Evolutionary conservation across 768 basidiomycete genomes (phyloP), one percentile per base, ranked within the genome.

Genomic region (Mrakia blollopis): DNA sequence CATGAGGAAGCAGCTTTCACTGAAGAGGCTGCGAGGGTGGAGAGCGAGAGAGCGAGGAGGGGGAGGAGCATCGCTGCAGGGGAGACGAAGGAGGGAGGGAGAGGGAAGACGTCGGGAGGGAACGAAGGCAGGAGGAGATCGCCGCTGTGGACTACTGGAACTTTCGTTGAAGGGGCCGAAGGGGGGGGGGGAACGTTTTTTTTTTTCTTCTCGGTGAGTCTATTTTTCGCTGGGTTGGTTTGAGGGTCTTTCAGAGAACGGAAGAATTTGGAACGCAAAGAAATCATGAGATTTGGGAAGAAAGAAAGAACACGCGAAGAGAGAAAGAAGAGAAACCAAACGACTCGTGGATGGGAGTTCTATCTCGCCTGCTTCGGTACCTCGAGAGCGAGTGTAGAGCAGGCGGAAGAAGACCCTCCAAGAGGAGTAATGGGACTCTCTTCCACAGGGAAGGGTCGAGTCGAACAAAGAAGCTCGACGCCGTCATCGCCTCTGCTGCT

Each of bases 1-100:
- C 74, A 75, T 7, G 50, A 44, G 3, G 21, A n/a, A 6, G 67
- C 65, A 28, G 74, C 74, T 6, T 44, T 30, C 35, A 67, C 54
- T 13, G 63, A 69, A 16, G 37, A 25, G 13, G 74, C 63, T 10
- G 68, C 39, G 14, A 72, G 52, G 32, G 50, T 35, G 23, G 68
- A 37, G 57, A 75, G 67, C n/a, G n/a, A n/a, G 50, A 50, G 47
- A 21, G 74, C 47, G 14, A 69, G 16, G 52, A 70, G 32, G 21
- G 68, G 25, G 35, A 54, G 54, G 28, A 63, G 18, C 41, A 67
- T n/a, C 28, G n/a, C 5, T 7, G 37, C 0, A 18, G 52, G 37
- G 47, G 37, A 14, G 32, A 30, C n/a, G 39, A 35, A 28, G 60
- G 52, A 25, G 74, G 28, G 11, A n/a, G 52, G 32, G 37, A 37